Conservation (phyloP, 2,329 filamentous ascomycete genomes). For the Pseudopithomyces chartarum region DNA sequence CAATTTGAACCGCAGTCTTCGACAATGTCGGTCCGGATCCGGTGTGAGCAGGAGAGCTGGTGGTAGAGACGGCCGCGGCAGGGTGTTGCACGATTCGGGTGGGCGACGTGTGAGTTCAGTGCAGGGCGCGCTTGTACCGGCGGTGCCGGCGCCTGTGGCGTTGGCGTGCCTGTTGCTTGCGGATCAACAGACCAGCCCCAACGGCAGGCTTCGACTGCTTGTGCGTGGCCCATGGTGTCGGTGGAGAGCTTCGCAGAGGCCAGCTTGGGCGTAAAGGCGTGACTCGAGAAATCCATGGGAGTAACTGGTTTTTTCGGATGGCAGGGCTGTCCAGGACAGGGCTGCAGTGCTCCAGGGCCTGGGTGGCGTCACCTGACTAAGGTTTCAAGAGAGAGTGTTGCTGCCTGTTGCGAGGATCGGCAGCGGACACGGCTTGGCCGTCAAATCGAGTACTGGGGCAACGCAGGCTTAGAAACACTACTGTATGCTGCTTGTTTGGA, state of each 20-base stretch:
- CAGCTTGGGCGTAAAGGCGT: constrained; percentile 24
- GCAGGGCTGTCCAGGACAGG: background rate
- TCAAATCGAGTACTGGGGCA: background rate
- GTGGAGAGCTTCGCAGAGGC: constrained; percentile 28
- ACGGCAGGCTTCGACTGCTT: constrained; percentile 39
- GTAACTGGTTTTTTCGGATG: background rate
- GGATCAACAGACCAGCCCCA: constrained; percentile 41
- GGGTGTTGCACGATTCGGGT: constrained; percentile 36
- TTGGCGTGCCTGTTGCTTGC: constrained; percentile 14
- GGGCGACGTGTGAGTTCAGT: constrained; percentile 21
- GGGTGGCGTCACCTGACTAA: constrained; percentile 30
- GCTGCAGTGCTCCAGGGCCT: background rate
- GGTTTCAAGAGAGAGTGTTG: constrained; percentile 13
- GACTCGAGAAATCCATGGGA: constrained; percentile 39
- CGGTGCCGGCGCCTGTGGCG: constrained; percentile 8
- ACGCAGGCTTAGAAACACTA: background rate
- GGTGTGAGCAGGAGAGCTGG: constrained; percentile 42
- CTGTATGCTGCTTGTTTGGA: background rate
- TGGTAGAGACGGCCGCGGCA: constrained; percentile 44
- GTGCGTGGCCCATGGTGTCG: constrained; percentile 40
- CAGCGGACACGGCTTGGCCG: background rate
- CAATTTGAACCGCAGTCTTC: constrained; percentile 44
- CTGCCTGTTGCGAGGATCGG: constrained; percentile 22
- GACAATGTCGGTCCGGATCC: constrained; percentile 41
- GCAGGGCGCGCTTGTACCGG: constrained; percentile 14